Evolutionary conservation across 768 basidiomycete species (phyloP), one percentile per base, ranked within the genome.

Genomic region (Tylopilus intermedius): DNA sequence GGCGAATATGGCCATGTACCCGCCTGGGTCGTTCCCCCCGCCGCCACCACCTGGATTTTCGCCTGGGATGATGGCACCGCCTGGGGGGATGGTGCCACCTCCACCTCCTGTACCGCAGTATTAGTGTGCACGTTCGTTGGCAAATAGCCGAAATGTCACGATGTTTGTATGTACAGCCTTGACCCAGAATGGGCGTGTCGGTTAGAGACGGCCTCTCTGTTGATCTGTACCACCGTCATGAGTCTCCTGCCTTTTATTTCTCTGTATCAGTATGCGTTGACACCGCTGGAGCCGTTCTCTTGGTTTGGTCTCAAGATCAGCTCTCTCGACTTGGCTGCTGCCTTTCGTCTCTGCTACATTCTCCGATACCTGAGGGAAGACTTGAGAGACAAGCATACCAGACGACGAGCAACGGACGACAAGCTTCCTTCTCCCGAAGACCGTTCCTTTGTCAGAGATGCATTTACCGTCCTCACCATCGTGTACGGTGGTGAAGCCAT

Each of bases 401-500:
- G 69, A 11, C 72, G 65, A 44, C 54, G 50, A n/a, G 56, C 57
- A 38, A 63, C 58, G 21, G 74, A 76, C 54, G 70, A 69, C 41
- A 66, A 61, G 18, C 50, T 57, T 4, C 56, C 62, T 8, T 66
- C 65, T 4, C 51, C 76, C 9, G 84, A 83, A 58, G 66, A 72
- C 38, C 71, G 71, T 14, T 84, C 85, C 4, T 83, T 86, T 55
- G 73, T 76, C 33, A 79, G 81, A 60, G 81, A 80, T 58, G 64
- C 78, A 15, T 65, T 76, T 5, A 76, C 84, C 0, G 82, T 82
- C 3, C 70, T 87, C 30, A 69, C 81, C 13, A 82, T 90, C 27
- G 87, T 90, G 1, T 90, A 82, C 61, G 88, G 88, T 8, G 89
- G 89, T n/a, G 86, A 90, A 67, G 81, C 81, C 2, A 71, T 88